These are phyloP conservation scores for Straminergon stramineum DNA, from an alignment of 225 moss, liverwort and hornwort species.

Conservation along the genomic window DNA sequence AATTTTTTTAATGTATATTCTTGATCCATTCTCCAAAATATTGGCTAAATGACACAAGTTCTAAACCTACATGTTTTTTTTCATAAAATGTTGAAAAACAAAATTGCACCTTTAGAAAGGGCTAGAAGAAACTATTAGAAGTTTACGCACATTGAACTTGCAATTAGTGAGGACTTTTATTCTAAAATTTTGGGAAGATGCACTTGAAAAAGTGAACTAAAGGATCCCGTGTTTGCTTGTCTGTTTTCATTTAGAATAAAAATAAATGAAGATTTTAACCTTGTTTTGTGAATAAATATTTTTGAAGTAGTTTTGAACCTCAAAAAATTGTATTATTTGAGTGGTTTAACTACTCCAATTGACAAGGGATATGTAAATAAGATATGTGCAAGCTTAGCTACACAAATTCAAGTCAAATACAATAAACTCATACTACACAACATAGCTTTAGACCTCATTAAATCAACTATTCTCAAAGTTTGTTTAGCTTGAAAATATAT, in stretches of 20 bases:
- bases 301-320: background rate
- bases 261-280: background rate
- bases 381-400: background rate
- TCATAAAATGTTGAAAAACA: background rate
- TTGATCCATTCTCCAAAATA: background rate
- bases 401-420: background rate
- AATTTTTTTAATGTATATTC: background rate
- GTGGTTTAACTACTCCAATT: background rate
- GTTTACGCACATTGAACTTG: background rate
- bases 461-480: background rate
- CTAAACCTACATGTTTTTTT: background rate
- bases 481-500: background rate
- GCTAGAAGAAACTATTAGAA: background rate
- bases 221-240: rapidly evolving
- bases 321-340: rapidly evolving
- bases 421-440: background rate
- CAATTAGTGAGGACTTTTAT: background rate
- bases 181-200: background rate
- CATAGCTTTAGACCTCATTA: background rate
- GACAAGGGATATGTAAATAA: background rate
- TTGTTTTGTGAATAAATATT: background rate
- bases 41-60: background rate
- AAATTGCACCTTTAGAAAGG: rapidly evolving
- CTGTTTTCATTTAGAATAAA: background rate
- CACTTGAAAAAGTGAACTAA: background rate